These are phyloP conservation scores for Arabidopsis thaliana DNA, from an alignment of 345 rosid genomes.

Conservation along the genomic window DNA sequence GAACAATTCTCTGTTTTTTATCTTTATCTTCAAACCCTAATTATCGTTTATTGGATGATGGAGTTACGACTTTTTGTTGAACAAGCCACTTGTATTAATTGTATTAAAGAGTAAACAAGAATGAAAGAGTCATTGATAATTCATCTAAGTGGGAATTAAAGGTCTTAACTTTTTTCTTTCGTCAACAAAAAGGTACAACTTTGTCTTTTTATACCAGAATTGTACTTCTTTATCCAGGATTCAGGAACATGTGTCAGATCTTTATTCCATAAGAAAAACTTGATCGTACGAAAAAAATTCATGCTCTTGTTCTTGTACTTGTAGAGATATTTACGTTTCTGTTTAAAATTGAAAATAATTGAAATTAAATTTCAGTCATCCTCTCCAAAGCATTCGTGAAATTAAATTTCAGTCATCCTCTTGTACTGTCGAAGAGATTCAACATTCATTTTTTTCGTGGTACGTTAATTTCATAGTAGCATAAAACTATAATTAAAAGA, in stretches of 20 bases:
- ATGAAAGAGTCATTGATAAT: not conserved
- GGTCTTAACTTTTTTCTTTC: not conserved
- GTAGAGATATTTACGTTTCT: too few species aligned
- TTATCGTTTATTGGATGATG: slow-evolving; percentile 2
- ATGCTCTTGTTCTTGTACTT: too few species aligned
- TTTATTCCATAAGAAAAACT: not conserved
- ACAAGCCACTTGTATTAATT: not conserved
- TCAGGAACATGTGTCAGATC: not conserved
- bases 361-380: too few species aligned
- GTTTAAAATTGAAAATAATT: too few species aligned
- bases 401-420: too few species aligned
- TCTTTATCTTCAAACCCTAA: not conserved
- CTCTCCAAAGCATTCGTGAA: too few species aligned
- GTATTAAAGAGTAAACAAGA: not conserved
- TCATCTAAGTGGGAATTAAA: not conserved
- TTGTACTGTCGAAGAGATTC: too few species aligned
- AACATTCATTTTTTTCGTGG: slow-evolving; percentile 12
- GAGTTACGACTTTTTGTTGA: slow-evolving; percentile 15
- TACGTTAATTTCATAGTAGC: slow-evolving; percentile 36
- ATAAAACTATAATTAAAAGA: not conserved
- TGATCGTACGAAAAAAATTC: too few species aligned
- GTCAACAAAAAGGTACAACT: not conserved
- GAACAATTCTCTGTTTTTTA: too few species aligned
- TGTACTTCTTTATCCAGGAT: not conserved
- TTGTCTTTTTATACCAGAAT: not conserved